These are phyloP conservation scores for Cystofilobasidium bisporidii DNA, from an alignment of 768 basidiomycete species.

Conservation along the genomic window DNA sequence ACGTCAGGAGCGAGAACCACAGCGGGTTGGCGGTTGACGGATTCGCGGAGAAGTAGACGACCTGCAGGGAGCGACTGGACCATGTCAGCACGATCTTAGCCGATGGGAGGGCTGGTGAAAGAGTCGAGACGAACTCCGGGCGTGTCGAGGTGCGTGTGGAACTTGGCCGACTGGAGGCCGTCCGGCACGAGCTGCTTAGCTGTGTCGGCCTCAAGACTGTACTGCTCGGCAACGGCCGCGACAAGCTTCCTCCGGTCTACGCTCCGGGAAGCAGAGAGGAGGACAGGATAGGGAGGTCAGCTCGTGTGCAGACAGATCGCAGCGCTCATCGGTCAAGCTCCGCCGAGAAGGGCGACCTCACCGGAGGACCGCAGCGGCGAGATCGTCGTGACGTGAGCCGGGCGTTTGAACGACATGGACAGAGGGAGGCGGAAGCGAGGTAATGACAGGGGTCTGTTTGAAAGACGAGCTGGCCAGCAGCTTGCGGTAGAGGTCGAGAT, in stretches of 20 bases:
- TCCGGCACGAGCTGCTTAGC: slow-evolving; percentile 26
- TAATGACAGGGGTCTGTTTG: neutral
- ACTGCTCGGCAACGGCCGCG: neutral
- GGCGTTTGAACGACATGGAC: slow-evolving; percentile 25
- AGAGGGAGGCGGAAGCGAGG: neutral
- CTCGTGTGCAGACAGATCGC: no score
- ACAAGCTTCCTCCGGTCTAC: slow-evolving; percentile 21
- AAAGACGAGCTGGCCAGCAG: neutral
- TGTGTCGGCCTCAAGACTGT: slow-evolving; percentile 2
- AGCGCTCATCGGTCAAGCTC: no score
- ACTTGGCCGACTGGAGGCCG: slow-evolving; percentile 16
- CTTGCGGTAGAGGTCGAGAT: no score
- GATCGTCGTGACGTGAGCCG: slow-evolving; percentile 17
- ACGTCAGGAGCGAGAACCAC: slow-evolving; percentile 23
- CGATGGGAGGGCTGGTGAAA: neutral
- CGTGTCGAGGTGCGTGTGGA: slow-evolving; percentile 18
- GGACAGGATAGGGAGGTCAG: neutral
- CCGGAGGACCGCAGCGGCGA: slow-evolving; percentile 18
- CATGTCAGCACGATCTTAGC: neutral
- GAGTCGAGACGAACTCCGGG: slow-evolving; percentile 16
- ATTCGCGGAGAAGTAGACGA: slow-evolving; percentile 19
- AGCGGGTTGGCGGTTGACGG: slow-evolving; percentile 19
- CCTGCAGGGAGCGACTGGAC: neutral
- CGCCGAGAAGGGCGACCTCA: neutral
- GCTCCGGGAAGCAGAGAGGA: no score